These are phyloP conservation scores for Cubamyces sp. DNA, from an alignment of 768 basidiomycete genomes.

Conservation along the genomic window DNA sequence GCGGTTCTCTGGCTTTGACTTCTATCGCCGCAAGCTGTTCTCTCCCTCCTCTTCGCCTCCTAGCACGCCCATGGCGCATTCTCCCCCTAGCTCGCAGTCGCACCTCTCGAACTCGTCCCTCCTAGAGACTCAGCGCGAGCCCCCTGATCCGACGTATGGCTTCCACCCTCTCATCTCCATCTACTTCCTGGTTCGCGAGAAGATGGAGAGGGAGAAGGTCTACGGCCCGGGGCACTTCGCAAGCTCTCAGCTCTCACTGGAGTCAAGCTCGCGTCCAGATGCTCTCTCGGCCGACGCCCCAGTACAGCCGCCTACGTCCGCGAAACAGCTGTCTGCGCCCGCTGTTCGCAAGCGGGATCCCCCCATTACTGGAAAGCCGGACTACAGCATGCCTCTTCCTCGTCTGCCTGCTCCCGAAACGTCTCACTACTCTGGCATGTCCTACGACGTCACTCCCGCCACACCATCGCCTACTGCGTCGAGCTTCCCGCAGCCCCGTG, in stretches of 20 bases:
- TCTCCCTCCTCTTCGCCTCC: slow-evolving; percentile 53
- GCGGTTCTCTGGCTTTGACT: slow-evolving; percentile 96
- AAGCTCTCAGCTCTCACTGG: slow-evolving; percentile 79
- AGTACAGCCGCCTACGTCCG: slow-evolving; percentile 22
- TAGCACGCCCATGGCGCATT: slow-evolving; percentile 56
- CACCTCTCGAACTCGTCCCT: slow-evolving; percentile 54
- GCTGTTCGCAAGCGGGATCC: slow-evolving; percentile 43
- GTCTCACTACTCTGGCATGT: slow-evolving; percentile 80
- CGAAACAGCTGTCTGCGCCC: slow-evolving; percentile 39
- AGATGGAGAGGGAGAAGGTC: slow-evolving; percentile 90
- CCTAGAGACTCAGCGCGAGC: slow-evolving; percentile 51
- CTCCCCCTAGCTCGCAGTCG: slow-evolving; percentile 63
- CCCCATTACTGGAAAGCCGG: slow-evolving; percentile 47
- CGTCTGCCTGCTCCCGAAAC: slow-evolving; percentile 81
- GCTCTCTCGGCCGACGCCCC: slow-evolving; percentile 28
- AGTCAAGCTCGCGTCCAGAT: slow-evolving; percentile 34
- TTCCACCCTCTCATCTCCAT: slow-evolving; percentile 96
- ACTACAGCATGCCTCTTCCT: slow-evolving; percentile 84
- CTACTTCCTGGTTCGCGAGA: slow-evolving; percentile 95
- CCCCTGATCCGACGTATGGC: slow-evolving; percentile 83
- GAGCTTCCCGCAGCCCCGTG: slow-evolving; percentile 61
- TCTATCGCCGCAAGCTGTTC: slow-evolving; percentile 89
- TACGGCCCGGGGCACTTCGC: slow-evolving; percentile 96
- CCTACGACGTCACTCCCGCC: slow-evolving; percentile 62
- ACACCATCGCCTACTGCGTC: slow-evolving; percentile 60